Conservation (phyloP, 371 early-diverging fungal species). For the Rhizomucor pusillus region DNA sequence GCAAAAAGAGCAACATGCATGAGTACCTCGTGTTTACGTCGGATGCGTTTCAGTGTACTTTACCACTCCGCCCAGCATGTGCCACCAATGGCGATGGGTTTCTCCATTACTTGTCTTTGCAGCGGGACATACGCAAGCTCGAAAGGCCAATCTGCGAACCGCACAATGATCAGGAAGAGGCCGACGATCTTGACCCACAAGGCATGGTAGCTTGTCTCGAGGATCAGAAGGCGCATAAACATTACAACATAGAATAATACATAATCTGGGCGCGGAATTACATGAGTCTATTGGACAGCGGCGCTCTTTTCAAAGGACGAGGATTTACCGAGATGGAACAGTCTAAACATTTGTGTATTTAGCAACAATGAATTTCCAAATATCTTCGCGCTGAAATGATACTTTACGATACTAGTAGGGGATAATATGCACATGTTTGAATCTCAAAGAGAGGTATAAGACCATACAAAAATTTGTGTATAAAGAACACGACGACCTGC, state of each 20-base stretch:
- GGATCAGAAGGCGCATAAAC: constrained; percentile 43
- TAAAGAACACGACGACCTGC: constrained; percentile 30
- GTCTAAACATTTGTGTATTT: constrained; percentile 13
- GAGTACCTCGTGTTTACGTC: not conserved
- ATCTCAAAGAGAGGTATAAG: constrained; percentile 46
- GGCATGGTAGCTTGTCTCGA: constrained; percentile 32
- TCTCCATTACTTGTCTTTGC: constrained; percentile 12
- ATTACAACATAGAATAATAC: constrained; percentile 36
- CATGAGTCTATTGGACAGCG: too few species aligned
- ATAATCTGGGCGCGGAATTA: constrained; percentile 7
- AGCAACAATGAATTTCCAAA: not conserved
- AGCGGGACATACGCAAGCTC: constrained; percentile 32
- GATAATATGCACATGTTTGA: constrained; percentile 39
- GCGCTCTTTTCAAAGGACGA: not conserved
- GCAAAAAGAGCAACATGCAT: not conserved
- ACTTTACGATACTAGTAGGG: constrained; percentile 44
- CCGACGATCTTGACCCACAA: constrained; percentile 40
- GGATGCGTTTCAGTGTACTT: not conserved
- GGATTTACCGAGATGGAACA: constrained; percentile 34
- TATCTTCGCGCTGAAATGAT: too few species aligned
- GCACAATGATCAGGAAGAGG: constrained; percentile 26
- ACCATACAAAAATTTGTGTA: constrained; percentile 39
- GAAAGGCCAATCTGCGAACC: constrained; percentile 50
- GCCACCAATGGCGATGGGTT: constrained; percentile 12
- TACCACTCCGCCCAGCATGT: constrained; percentile 51